Conservation (phyloP, 768 basidiomycete species). For the Lactifluus subvellereus region DNA sequence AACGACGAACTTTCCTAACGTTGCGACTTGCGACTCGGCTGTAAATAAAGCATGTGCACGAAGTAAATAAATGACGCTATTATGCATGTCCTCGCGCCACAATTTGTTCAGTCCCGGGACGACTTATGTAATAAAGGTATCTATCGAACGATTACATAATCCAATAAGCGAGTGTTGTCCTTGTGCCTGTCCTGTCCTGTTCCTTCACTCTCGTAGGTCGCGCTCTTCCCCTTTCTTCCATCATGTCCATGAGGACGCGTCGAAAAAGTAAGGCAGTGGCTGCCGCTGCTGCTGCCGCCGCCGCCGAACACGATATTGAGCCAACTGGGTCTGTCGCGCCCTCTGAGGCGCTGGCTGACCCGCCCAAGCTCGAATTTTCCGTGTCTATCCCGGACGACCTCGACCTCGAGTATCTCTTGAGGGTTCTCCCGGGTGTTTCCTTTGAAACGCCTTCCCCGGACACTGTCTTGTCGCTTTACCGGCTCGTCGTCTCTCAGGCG, state of each 20-base stretch:
- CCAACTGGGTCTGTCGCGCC: constrained; percentile 32
- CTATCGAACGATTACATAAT: background rate
- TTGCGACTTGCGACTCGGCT: background rate
- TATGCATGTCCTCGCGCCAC: too few species aligned
- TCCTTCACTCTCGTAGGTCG: background rate
- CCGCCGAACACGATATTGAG: constrained; percentile 21
- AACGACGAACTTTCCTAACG: background rate
- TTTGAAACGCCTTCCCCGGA: constrained; percentile 54
- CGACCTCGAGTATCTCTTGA: constrained; percentile 53
- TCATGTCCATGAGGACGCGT: constrained; percentile 50
- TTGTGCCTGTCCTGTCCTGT: background rate
- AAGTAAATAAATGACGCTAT: background rate
- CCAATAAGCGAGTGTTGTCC: background rate
- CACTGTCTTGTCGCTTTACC: constrained; percentile 55
- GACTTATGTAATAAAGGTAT: too few species aligned
- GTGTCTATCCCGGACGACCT: constrained; percentile 61
- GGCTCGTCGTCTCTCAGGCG: constrained; percentile 52
- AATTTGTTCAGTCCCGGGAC: too few species aligned
- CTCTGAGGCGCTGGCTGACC: constrained; percentile 30
- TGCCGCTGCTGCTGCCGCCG: constrained; percentile 32
- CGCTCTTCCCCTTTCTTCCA: constrained; percentile 18
- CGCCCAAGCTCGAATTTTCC: constrained; percentile 35
- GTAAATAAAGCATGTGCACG: background rate
- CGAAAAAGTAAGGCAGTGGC: constrained; percentile 54
- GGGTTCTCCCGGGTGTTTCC: constrained; percentile 55